Percentiles rank a stretch among this genome's conserved stretches.
Conservation (phyloP, 768 basidiomycete genomes). For the Rhodotorula sphaerocarpa region DNA sequence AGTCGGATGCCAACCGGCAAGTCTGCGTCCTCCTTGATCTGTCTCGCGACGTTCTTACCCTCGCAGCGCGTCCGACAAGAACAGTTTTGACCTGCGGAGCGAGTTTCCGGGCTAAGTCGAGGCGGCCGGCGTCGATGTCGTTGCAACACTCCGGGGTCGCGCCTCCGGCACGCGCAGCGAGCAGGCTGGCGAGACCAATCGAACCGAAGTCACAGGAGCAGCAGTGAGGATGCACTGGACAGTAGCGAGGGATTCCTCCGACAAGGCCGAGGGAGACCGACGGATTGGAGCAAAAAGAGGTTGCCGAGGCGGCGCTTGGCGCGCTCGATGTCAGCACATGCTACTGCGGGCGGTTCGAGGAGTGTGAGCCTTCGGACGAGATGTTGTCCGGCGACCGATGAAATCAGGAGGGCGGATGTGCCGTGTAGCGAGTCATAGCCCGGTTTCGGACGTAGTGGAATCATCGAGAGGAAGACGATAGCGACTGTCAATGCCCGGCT, state of each 20-base stretch:
- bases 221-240: too few species aligned
- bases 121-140: slow-evolving; percentile 44
- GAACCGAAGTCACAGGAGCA: slow-evolving; percentile 43
- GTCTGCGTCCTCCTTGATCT: slow-evolving; percentile 42
- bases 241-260: background rate
- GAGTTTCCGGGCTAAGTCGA: slow-evolving; percentile 45
- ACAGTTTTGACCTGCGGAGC: slow-evolving; percentile 44
- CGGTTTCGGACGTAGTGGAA: slow-evolving; percentile 47
- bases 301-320: slow-evolving; percentile 44
- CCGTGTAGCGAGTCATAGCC: slow-evolving; percentile 38
- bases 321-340: slow-evolving; percentile 45
- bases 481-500: too few species aligned
- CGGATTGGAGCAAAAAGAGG: slow-evolving; percentile 45
- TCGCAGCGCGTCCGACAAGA: slow-evolving; percentile 39
- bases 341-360: slow-evolving; percentile 46
- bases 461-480: slow-evolving; percentile 47
- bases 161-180: slow-evolving; percentile 45
- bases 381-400: slow-evolving; percentile 46
- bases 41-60: slow-evolving; percentile 38
- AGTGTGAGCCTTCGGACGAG: slow-evolving; percentile 45
- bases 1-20: slow-evolving; percentile 34
- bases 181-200: slow-evolving; percentile 46
- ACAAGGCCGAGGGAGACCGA: too few species aligned
- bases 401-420: slow-evolving; percentile 45
- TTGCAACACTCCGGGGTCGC: slow-evolving; percentile 47